Evolutionary conservation across 2,329 filamentous ascomycete genomes (phyloP).

Genomic region (Colletotrichum chrysophilum): DNA sequence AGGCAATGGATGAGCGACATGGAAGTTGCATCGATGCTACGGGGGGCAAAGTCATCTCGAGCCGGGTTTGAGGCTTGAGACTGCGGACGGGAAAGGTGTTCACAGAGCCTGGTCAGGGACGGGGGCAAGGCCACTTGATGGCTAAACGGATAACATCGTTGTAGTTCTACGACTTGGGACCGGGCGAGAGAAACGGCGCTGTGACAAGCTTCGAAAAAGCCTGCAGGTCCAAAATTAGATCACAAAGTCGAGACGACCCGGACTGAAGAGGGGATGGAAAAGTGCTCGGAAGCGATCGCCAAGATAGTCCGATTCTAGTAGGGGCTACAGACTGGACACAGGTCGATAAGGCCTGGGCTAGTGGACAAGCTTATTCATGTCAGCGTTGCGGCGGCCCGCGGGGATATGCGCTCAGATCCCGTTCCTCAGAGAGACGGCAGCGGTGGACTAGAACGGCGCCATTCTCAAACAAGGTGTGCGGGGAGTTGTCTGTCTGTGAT

Average conservation of each 20-base stretch:
- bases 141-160: background rate
- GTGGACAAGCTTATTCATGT: conserved; percentile 13
- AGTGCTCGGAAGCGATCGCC: background rate
- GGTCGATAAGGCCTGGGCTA: background rate
- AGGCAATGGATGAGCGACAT: background rate
- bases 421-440: background rate
- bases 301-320: background rate
- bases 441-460: background rate
- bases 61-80: background rate
- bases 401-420: background rate
- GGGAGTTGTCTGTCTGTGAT: background rate
- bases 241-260: conserved; percentile 12
- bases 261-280: background rate
- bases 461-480: background rate
- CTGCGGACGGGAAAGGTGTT: background rate
- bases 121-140: background rate
- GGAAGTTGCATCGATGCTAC: background rate
- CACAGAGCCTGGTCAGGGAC: background rate
- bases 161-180: background rate
- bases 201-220: background rate
- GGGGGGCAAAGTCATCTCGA: background rate
- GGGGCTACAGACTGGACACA: background rate
- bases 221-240: conserved; percentile 7
- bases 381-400: conserved; percentile 2
- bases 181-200: background rate